Evolutionary conservation across 2,329 filamentous ascomycete genomes (phyloP).

Genomic region (Karstenula rhodostoma): DNA sequence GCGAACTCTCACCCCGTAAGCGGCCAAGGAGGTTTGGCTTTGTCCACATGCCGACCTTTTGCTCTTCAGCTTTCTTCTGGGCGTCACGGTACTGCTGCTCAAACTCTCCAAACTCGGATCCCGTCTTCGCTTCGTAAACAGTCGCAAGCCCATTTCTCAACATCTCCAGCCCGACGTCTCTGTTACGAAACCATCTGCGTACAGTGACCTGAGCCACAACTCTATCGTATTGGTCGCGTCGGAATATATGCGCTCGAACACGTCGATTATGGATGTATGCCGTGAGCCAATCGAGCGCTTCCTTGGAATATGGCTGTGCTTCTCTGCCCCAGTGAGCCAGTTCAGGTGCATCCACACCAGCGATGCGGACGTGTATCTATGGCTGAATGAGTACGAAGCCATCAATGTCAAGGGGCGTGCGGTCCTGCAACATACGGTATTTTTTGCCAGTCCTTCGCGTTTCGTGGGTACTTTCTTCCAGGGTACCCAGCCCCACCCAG

Average conservation of each 20-base stretch:
- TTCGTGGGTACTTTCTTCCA: slow-evolving; percentile 73
- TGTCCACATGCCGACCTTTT: slow-evolving; percentile 72
- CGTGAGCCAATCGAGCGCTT: slow-evolving; percentile 84
- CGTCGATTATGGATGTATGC: slow-evolving; percentile 73
- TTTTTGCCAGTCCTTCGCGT: slow-evolving; percentile 73
- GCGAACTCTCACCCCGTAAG: slow-evolving; percentile 59
- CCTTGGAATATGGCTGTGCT: slow-evolving; percentile 81
- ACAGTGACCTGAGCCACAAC: slow-evolving; percentile 87
- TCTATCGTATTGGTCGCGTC: slow-evolving; percentile 89
- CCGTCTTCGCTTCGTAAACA: slow-evolving; percentile 90
- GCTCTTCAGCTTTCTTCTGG: slow-evolving; percentile 61
- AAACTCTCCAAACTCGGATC: slow-evolving; percentile 81
- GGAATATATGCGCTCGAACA: slow-evolving; percentile 84
- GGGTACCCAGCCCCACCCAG: slow-evolving; percentile 92
- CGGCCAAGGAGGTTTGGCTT: slow-evolving; percentile 50
- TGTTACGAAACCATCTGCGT: slow-evolving; percentile 70
- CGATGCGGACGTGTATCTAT: slow-evolving; percentile 86
- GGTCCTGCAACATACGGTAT: slow-evolving; percentile 70
- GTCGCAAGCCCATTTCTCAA: slow-evolving; percentile 84
- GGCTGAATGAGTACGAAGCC: slow-evolving; percentile 1
- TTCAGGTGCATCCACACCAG: slow-evolving; percentile 93
- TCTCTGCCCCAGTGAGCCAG: slow-evolving; percentile 89
- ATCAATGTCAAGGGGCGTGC: slow-evolving; percentile 19
- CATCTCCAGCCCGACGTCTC: slow-evolving; percentile 91
- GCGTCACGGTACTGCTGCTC: slow-evolving; percentile 70